phyloP scores from a whole-genome alignment of 2,329 filamentous ascomycete species.

The Pseudovirgaria hyperparasitica region DNA sequence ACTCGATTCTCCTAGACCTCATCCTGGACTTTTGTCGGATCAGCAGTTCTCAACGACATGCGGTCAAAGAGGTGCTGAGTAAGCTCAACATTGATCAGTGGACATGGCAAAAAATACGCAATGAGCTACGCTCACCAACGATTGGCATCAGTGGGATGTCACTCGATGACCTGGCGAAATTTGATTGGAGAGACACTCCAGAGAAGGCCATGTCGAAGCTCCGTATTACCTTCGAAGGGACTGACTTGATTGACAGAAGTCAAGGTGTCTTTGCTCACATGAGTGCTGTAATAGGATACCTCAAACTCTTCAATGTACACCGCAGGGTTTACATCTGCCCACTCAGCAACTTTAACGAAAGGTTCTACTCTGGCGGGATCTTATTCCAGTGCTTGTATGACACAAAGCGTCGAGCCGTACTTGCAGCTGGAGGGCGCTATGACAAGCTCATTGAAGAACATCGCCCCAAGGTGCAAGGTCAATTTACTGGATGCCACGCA shows the following conservation, averaged over 20 bases:
- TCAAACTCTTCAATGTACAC: constrained; percentile 60
- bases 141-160: constrained; percentile 80
- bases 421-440: constrained; percentile 88
- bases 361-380: constrained; percentile 68
- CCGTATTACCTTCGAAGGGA: constrained; percentile 40
- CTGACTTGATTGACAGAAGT: constrained; percentile 38
- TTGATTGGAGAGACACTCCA: constrained; percentile 73
- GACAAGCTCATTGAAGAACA: constrained; percentile 81
- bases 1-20: constrained; percentile 71
- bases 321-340: constrained; percentile 76
- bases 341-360: constrained; percentile 78
- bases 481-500: constrained; percentile 48
- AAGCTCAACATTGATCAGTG: constrained; percentile 72
- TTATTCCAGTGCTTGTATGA: constrained; percentile 88
- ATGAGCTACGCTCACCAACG: constrained; percentile 66
- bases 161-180: constrained; percentile 76
- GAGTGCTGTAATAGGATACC: constrained; percentile 63
- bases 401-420: constrained; percentile 65
- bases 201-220: constrained; percentile 61
- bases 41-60: constrained; percentile 50
- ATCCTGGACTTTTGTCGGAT: constrained; percentile 89
- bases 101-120: constrained; percentile 72
- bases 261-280: constrained; percentile 59
- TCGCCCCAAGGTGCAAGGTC: constrained; percentile 52
- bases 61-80: constrained; percentile 72